Conservation (phyloP, 129 eudicot species). For the Lonicera japonica region DNA sequence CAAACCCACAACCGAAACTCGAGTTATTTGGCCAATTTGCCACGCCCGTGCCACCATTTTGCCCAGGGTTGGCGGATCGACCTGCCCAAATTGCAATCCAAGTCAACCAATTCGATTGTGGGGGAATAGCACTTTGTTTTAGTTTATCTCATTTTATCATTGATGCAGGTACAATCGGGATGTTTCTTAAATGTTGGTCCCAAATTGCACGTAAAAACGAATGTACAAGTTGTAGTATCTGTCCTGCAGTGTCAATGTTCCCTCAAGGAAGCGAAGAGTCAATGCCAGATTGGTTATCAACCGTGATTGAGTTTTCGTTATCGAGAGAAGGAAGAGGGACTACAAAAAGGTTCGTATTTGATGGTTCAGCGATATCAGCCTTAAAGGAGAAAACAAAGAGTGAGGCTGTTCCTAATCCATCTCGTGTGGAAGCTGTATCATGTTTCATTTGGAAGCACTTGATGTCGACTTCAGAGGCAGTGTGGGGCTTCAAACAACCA, state of each 20-base stretch:
- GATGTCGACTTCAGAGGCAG: neutral
- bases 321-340: neutral
- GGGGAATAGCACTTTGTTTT: neutral
- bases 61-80: neutral
- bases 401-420: neutral
- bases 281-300: neutral
- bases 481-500: neutral
- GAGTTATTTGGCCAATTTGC: neutral
- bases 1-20: slow-evolving; percentile 4
- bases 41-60: neutral
- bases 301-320: neutral
- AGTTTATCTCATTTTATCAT: neutral
- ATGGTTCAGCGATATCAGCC: neutral
- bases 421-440: neutral
- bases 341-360: neutral
- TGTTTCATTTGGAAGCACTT: neutral
- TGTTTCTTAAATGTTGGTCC: neutral
- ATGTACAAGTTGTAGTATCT: neutral
- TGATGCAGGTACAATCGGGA: neutral
- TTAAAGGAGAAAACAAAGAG: neutral
- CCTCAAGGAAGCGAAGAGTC: neutral
- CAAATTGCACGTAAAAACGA: neutral
- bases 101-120: neutral
- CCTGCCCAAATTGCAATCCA: neutral
- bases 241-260: neutral